Evolutionary conservation across 768 basidiomycete genomes (phyloP).

Genomic region (Chalciporus chontae): DNA sequence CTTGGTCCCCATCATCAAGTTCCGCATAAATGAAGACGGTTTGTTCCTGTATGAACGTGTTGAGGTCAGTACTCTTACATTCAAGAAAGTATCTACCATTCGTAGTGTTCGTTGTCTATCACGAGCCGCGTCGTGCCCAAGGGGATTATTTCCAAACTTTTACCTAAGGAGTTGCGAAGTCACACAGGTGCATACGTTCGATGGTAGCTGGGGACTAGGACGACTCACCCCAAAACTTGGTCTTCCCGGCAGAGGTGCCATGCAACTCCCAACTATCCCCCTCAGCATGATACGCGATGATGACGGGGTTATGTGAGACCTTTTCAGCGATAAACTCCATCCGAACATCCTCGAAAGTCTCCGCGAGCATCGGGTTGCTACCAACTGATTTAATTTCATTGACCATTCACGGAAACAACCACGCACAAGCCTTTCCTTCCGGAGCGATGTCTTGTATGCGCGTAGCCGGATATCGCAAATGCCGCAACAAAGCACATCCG

Average conservation of each 20-base stretch:
- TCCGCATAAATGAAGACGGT: conserved; percentile 85
- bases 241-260: conserved; percentile 77
- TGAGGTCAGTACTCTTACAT: not conserved
- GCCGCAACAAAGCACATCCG: conserved; percentile 77
- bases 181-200: conserved; percentile 13
- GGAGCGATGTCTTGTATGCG: conserved; percentile 74
- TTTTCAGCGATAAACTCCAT: conserved; percentile 87
- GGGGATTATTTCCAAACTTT: conserved; percentile 84
- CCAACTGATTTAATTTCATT: conserved; percentile 7
- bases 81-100: conserved; percentile 50
- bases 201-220: conserved; percentile 5
- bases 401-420: conserved; percentile 1
- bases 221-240: conserved; percentile 84
- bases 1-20: conserved; percentile 87
- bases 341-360: conserved; percentile 81
- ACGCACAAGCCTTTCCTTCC: conserved; percentile 87
- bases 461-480: conserved; percentile 82
- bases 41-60: conserved; percentile 54
- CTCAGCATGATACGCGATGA: conserved; percentile 84
- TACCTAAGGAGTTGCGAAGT: conserved; percentile 49
- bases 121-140: conserved; percentile 65
- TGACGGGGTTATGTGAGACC: conserved; percentile 78
- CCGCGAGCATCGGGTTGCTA: conserved; percentile 85
- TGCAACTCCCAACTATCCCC: conserved; percentile 73
- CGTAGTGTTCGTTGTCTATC: conserved; percentile 64